These are phyloP conservation scores for Microdochium trichocladiopsis DNA, from an alignment of 2,329 filamentous ascomycete genomes.

Conservation along the genomic window DNA sequence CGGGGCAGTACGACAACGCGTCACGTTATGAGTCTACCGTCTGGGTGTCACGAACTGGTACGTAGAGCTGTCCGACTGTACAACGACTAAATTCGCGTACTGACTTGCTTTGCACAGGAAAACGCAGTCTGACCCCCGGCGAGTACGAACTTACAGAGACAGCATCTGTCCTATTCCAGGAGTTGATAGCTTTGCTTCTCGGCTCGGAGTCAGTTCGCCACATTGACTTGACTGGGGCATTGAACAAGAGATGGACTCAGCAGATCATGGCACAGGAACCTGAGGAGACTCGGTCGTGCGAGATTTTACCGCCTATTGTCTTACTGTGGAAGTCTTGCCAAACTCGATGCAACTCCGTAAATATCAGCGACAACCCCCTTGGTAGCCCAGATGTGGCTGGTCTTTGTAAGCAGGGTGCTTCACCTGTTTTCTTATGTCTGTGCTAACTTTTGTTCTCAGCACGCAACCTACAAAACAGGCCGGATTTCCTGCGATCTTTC, in stretches of 20 bases:
- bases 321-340: conserved; percentile 39
- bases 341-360: conserved; percentile 42
- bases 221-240: conserved; percentile 42
- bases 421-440: not conserved
- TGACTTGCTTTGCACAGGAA: conserved; percentile 9
- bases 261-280: conserved; percentile 2
- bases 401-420: conserved; percentile 27
- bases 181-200: conserved; percentile 48
- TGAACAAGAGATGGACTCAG: conserved; percentile 13
- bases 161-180: conserved; percentile 46
- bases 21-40: conserved; percentile 38
- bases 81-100: not conserved
- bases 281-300: conserved; percentile 15
- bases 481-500: conserved; percentile 35
- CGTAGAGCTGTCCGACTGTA: not conserved
- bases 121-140: conserved; percentile 36
- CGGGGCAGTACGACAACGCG: conserved; percentile 32
- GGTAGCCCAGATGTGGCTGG: conserved; percentile 39
- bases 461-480: conserved; percentile 19
- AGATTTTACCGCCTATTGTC: conserved; percentile 40
- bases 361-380: conserved; percentile 42
- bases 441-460: conserved; percentile 8
- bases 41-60: conserved; percentile 46
- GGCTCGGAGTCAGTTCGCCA: conserved; percentile 47
- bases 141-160: conserved; percentile 39